These are phyloP conservation scores for Petasospora fabianii DNA, from an alignment of 1,139 yeast species.

Conservation along the genomic window DNA sequence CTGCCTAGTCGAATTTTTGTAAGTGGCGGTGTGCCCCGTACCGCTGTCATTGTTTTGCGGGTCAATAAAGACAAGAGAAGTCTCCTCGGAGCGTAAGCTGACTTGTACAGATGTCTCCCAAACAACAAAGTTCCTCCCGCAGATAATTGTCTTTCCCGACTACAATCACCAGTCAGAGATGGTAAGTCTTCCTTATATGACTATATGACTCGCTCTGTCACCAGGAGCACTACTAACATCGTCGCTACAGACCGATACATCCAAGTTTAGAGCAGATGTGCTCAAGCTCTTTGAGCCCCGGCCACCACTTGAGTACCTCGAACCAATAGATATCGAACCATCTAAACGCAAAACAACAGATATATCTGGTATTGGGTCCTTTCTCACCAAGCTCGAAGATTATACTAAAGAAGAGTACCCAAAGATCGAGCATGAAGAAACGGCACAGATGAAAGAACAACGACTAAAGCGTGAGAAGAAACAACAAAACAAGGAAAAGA, in stretches of 20 bases:
- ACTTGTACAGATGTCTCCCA: neutral
- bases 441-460: conserved; percentile 10
- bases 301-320: conserved; percentile 57
- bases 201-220: neutral
- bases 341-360: conserved; percentile 40
- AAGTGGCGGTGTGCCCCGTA: neutral
- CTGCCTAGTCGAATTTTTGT: neutral
- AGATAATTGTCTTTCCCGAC: neutral
- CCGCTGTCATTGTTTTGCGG: neutral
- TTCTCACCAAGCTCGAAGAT: conserved; percentile 34
- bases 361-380: conserved; percentile 50
- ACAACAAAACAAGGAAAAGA: conserved; percentile 21
- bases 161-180: neutral
- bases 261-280: conserved; percentile 61
- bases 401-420: conserved; percentile 25
- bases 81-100: neutral
- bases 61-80: neutral
- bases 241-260: conserved; percentile 33
- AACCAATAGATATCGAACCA: conserved; percentile 54
- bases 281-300: conserved; percentile 65
- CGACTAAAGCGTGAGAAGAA: conserved; percentile 32
- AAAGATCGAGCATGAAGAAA: conserved; percentile 11
- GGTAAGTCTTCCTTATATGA: neutral
- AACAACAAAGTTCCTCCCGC: neutral
- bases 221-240: neutral